Evolutionary conservation across 345 rosid genomes (phyloP).

Genomic region (Clausena lansium): DNA sequence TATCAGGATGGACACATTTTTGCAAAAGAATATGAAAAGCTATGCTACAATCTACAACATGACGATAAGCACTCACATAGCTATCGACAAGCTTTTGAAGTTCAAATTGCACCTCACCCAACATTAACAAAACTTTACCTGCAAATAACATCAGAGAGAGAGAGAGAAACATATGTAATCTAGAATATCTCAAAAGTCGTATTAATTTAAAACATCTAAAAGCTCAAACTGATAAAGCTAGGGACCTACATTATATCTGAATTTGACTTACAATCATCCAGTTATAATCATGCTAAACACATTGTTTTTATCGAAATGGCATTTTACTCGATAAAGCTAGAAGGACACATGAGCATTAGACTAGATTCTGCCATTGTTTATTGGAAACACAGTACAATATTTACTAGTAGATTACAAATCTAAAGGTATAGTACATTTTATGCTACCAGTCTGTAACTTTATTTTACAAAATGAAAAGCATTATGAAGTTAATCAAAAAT

Average conservation of each 20-base stretch:
- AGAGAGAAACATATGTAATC: background rate
- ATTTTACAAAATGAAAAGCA: background rate
- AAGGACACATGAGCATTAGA: background rate
- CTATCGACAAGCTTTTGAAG: conserved; percentile 82
- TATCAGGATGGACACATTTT: background rate
- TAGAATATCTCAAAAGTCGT: background rate
- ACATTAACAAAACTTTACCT: conserved; percentile 68
- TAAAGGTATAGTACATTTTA: background rate
- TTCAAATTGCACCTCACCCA: conserved; percentile 83
- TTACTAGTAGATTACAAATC: background rate
- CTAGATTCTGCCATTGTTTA: background rate
- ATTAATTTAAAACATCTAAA: background rate
- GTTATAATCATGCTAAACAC: background rate
- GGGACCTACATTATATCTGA: background rate
- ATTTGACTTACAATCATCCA: background rate
- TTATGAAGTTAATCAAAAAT: background rate
- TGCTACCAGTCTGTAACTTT: background rate
- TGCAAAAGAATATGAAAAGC: background rate
- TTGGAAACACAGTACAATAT: background rate
- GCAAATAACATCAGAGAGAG: conserved; percentile 29
- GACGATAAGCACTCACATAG: conserved; percentile 65
- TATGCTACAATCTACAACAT: background rate
- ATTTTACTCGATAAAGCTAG: background rate
- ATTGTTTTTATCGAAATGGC: background rate
- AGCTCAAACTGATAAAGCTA: background rate